Percentiles rank a stretch among this genome's conserved stretches.
These are phyloP conservation scores for Entomortierella parvispora DNA, from an alignment of 192 early-diverging fungal species.

Conservation along the genomic window DNA sequence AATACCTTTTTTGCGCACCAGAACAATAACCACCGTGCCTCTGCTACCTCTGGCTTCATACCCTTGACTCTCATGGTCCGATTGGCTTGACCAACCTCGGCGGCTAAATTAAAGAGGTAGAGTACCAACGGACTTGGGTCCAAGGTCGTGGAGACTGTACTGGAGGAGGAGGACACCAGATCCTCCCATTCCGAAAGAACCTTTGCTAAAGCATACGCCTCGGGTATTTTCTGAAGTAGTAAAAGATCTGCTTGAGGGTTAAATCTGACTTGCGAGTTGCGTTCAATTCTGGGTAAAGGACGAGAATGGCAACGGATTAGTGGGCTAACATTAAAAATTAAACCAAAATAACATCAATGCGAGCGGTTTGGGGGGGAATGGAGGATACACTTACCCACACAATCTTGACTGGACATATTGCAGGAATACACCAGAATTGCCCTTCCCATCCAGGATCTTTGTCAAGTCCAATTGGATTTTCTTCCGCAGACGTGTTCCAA, in stretches of 20 bases:
- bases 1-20: conserved; percentile 80
- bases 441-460: conserved; percentile 75
- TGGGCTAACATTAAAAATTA: not conserved
- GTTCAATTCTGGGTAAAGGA: conserved; percentile 72
- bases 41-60: conserved; percentile 69
- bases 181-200: conserved; percentile 83
- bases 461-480: conserved; percentile 15
- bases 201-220: conserved; percentile 73
- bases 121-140: conserved; percentile 82
- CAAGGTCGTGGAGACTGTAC: conserved; percentile 51
- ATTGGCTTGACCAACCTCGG: conserved; percentile 72
- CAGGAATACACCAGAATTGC: conserved; percentile 94
- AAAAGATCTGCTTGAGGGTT: conserved; percentile 63
- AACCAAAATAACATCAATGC: not conserved
- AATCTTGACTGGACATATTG: conserved; percentile 95
- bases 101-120: conserved; percentile 81
- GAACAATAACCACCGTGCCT: conserved; percentile 83
- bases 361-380: not conserved
- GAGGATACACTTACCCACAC: conserved; percentile 69
- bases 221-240: conserved; percentile 69
- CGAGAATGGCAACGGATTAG: too few relatives aligned
- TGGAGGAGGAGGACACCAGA: conserved; percentile 56
- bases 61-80: conserved; percentile 73
- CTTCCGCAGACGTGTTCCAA: conserved; percentile 19
- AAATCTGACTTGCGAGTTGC: conserved; percentile 62